Percentiles rank a stretch among this genome's conserved stretches.
Evolutionary conservation across 2,329 filamentous ascomycete species (phyloP).

Genomic region (Trichothecium roseum): DNA sequence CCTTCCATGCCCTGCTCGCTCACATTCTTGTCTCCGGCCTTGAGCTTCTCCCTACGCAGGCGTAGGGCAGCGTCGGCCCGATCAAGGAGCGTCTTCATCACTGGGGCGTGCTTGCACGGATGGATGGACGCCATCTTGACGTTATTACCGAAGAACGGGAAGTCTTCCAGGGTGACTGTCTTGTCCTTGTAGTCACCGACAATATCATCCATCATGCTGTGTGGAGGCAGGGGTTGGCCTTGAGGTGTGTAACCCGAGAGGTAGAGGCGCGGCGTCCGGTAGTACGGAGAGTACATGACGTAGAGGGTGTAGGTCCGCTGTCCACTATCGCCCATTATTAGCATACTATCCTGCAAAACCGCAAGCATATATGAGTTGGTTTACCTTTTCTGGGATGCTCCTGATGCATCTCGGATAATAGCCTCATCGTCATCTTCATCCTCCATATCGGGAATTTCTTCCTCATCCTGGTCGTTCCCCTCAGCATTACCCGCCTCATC

Average conservation of each 20-base stretch:
- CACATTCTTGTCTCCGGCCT: slow-evolving; percentile 32
- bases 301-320: slow-evolving; percentile 95
- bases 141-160: slow-evolving; percentile 82
- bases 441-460: slow-evolving; percentile 96
- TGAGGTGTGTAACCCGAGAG: slow-evolving; percentile 78
- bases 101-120: slow-evolving; percentile 91
- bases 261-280: slow-evolving; percentile 90
- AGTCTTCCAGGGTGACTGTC: slow-evolving; percentile 95
- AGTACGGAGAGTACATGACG: slow-evolving; percentile 96
- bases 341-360: not conserved
- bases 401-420: slow-evolving; percentile 70
- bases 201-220: slow-evolving; percentile 92
- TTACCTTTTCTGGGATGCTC: slow-evolving; percentile 35
- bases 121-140: slow-evolving; percentile 97
- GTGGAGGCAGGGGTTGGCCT: slow-evolving; percentile 71
- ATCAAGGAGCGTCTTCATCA: slow-evolving; percentile 96
- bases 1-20: slow-evolving; percentile 58
- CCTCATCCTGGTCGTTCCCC: slow-evolving; percentile 57
- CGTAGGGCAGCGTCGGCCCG: slow-evolving; percentile 90
- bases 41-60: slow-evolving; percentile 73
- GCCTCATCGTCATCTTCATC: slow-evolving; percentile 96
- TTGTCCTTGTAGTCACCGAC: slow-evolving; percentile 97
- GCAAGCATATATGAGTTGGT: not conserved
- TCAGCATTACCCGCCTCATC: slow-evolving; percentile 83
- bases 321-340: slow-evolving; percentile 39